phyloP scores from a whole-genome alignment of 2,329 filamentous ascomycete species.

The Cordyceps javanica region DNA sequence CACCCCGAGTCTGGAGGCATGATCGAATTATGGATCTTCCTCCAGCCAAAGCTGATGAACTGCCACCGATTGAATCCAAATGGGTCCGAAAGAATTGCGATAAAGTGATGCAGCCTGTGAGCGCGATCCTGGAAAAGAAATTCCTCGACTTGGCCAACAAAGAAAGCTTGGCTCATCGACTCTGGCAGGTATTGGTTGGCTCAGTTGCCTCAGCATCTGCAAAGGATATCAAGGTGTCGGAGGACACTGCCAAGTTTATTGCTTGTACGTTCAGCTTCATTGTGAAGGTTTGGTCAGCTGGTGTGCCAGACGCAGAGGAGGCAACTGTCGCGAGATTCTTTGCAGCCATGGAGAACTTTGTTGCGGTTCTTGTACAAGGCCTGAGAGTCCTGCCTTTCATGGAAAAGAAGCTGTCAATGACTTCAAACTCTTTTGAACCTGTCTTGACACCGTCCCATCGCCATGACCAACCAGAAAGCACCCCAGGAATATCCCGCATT shows the following conservation, averaged over 20 bases:
- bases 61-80: slow-evolving; percentile 77
- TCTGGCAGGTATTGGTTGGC: slow-evolving; percentile 58
- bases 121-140: slow-evolving; percentile 53
- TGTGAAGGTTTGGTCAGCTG: slow-evolving; percentile 56
- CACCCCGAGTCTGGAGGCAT: slow-evolving; percentile 63
- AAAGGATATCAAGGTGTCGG: slow-evolving; percentile 86
- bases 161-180: slow-evolving; percentile 43
- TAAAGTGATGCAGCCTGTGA: slow-evolving; percentile 57
- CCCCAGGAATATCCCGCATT: slow-evolving; percentile 44
- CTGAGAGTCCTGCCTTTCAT: slow-evolving; percentile 57
- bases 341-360: slow-evolving; percentile 44
- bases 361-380: slow-evolving; percentile 42
- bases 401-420: slow-evolving; percentile 50
- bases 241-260: slow-evolving; percentile 75
- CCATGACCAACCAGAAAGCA: slow-evolving; percentile 45
- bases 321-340: slow-evolving; percentile 44
- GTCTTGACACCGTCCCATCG: slow-evolving; percentile 62
- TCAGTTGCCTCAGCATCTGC: slow-evolving; percentile 61
- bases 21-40: slow-evolving; percentile 59
- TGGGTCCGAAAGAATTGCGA: slow-evolving; percentile 74
- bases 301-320: slow-evolving; percentile 36
- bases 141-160: slow-evolving; percentile 58
- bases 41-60: slow-evolving; percentile 59
- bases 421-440: slow-evolving; percentile 53
- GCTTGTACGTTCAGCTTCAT: slow-evolving; percentile 65